These are phyloP conservation scores for Nissolia schottii DNA, from an alignment of 306 rosid species.

Conservation along the genomic window DNA sequence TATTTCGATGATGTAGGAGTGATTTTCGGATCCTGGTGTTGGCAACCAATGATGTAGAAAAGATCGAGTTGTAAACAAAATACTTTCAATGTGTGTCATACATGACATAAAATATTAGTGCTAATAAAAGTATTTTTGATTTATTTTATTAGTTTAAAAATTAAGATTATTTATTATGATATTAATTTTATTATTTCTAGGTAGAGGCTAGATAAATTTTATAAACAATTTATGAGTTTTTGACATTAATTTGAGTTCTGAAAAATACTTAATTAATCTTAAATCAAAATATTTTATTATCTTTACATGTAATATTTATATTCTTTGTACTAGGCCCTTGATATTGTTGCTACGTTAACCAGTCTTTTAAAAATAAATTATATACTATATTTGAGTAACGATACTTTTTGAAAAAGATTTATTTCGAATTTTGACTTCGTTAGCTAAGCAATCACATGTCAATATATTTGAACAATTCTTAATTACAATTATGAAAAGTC, in stretches of 20 bases:
- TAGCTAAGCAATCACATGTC: no score
- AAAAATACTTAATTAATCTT: no score
- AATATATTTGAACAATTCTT: neutral
- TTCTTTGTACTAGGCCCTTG: no score
- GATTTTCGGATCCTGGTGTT: constrained; percentile 18
- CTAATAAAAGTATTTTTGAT: neutral
- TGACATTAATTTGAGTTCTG: neutral
- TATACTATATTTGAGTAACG: no score
- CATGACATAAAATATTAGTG: neutral
- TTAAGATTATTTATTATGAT: neutral
- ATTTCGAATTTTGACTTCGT: no score
- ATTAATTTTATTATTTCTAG: neutral
- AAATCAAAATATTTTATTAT: no score
- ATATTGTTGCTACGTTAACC: no score
- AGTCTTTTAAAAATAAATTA: no score
- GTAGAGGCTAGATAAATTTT: neutral
- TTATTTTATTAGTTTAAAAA: neutral
- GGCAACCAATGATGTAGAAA: neutral
- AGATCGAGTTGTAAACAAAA: neutral
- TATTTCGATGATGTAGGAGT: constrained; percentile 15
- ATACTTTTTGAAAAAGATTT: no score
- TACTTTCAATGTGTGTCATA: neutral
- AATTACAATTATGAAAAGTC: neutral
- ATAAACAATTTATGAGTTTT: neutral
- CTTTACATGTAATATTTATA: no score